Evolutionary conservation across 192 early-diverging fungal species (phyloP), one percentile per base, ranked within the genome.

Genomic region (Mortierella alpina): DNA sequence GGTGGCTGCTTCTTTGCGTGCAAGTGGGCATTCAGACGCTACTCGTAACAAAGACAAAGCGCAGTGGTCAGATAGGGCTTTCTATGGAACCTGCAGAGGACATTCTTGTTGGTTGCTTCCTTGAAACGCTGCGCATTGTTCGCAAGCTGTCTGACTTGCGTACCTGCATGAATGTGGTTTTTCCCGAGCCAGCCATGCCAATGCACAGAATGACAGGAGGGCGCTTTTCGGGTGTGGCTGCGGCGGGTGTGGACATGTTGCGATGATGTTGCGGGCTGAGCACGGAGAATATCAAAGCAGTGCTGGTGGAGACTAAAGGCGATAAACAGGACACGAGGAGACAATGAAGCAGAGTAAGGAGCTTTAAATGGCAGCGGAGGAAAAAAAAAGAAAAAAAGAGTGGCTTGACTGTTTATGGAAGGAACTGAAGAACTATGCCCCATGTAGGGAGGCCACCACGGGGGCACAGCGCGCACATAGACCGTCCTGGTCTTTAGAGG

Each of bases 161-260:
- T 83, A 94, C 93, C 91, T 98, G 97, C 93, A 98, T 93, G 83
- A 98, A 94, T 40, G 97, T 96, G 6, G 95, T 97, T 80, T 98
- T 98, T 55, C 97, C 97, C 7, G 93, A 94, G 18, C 97, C 97
- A 7, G 97, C 97, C 97, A 98, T 98, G n/a, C 96, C 96, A 48
- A 97, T 95, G 73, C 90, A 91, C 22, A 97, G 89, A 61, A 97
- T 89, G 70, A 89, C 88, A 44, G 89, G 89, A 41, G 93, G 93
- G 56, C 88, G 73, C 56, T 90, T 86, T n/a, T 74, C 77, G 47
- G 51, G 68, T 9, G 68, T 31, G n/a, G 68, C 18, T 53, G 74
- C 44, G 11, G 66, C 45, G 57, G 52, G 50, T 42, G 54, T 52
- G 5, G 72, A 66, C 72, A 73, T 73, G 52, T 7, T 46, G 20